These are phyloP conservation scores for Setaria italica DNA, from an alignment of 202 grass and related monocot species.

Conservation along the genomic window DNA sequence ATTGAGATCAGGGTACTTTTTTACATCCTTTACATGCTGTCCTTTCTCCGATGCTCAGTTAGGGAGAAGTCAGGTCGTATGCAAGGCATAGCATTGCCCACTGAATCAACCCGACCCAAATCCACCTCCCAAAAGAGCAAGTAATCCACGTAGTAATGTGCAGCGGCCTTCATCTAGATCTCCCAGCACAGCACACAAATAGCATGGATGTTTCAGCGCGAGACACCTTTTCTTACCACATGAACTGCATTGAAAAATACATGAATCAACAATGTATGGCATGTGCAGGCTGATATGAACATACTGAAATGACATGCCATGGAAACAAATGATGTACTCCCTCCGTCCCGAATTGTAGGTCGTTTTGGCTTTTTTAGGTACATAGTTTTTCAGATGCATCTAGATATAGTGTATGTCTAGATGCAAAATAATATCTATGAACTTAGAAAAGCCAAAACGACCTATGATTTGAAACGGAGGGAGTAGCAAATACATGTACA, in stretches of 20 bases:
- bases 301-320: background rate
- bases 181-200: constrained; percentile 46
- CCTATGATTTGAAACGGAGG: no score
- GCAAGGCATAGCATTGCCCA: constrained; percentile 21
- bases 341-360: no score
- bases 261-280: background rate
- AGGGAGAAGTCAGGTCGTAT: constrained; percentile 32
- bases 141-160: constrained; percentile 43
- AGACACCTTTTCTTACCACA: constrained; percentile 47
- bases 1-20: constrained; percentile 41
- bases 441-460: no score
- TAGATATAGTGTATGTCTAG: no score
- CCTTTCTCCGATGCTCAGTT: constrained; percentile 45
- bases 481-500: background rate
- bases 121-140: constrained; percentile 38
- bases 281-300: background rate
- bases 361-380: no score
- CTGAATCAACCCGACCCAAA: background rate
- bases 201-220: constrained; percentile 47
- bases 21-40: constrained; percentile 64
- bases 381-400: no score
- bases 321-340: background rate
- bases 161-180: constrained; percentile 40
- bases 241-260: constrained; percentile 30
- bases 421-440: no score